Base-by-base conservation (phyloP, 192 early-diverging fungal genomes). In the Ramicandelaber brevisporus region DNA sequence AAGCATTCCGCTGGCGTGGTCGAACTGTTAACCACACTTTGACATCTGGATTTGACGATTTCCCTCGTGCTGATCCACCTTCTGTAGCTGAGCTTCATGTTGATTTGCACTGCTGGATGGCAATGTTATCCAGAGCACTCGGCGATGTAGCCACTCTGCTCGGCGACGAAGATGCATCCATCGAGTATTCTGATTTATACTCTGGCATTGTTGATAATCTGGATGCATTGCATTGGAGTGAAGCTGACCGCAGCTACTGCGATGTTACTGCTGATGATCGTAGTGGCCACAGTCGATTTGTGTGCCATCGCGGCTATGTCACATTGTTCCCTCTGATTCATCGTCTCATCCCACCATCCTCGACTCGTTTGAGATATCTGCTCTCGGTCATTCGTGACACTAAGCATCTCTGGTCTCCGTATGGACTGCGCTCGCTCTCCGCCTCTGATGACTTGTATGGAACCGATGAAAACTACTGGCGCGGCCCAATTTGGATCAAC, bases 1-100 rank as follows among this genome's bases (percentile, higher is more conserved):
- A 73, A 24, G 84, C 68, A 2, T 96, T 78, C 57, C 50, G 83
- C 8, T 96, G 89, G 89, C 55, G 79, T 24, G 89, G 89, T 0
- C 63, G 83, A 20, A 77, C 76, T 2, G 55, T 50, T 13, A 59
- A 62, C 19, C 88, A 95, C 48, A 78, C 77, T 0, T 50, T 95
- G 30, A 82, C 88, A 0, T 82, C 75, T 15, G 88, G 87, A 4
- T 44, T 95, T 19, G 89, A 95, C 52, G 89, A 95, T 44, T 95
- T 89, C 37, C 89, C 89, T 14, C 62, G 89, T 19, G 68, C 78
- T 0, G 38, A 43, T 3, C 63, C 61, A 13, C 78, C 85, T 3
- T 61, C 67, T 46, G 33, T 57, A 14, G 66, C 63, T 11, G 79
- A 84, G 37, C 49, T 73, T 38, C 88, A 73, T 46, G 52, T 80